Percentiles rank a stretch among this genome's conserved stretches.
Conservation (phyloP, 2,329 filamentous ascomycete genomes). For the Ophiostoma sp. region DNA sequence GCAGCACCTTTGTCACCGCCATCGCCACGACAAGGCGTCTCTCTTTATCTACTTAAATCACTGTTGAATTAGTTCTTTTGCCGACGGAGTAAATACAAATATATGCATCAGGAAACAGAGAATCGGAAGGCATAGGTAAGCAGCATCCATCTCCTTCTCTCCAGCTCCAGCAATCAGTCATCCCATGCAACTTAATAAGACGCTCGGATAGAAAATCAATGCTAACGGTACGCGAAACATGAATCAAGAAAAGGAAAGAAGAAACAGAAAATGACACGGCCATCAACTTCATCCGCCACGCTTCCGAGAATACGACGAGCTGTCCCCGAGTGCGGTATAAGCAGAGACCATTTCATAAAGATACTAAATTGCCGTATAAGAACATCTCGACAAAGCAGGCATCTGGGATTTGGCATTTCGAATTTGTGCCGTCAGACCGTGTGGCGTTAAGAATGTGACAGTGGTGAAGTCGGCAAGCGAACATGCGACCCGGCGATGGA, state of each 20-base stretch:
- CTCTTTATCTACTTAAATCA: not conserved
- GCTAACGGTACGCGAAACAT: not conserved
- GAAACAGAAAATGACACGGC: not conserved
- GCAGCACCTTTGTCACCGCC: not conserved
- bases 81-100: not conserved
- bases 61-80: not conserved
- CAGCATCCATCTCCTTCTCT: constrained; percentile 7
- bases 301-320: constrained; percentile 2
- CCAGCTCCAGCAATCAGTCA: not conserved
- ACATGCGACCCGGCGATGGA: not conserved
- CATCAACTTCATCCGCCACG: constrained; percentile 1
- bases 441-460: not conserved
- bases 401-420: not conserved
- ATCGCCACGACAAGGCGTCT: not conserved
- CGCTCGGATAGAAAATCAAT: not conserved
- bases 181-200: not conserved
- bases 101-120: not conserved
- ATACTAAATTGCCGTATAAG: too few relatives aligned
- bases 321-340: not conserved
- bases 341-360: not conserved
- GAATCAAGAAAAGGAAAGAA: not conserved
- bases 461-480: not conserved
- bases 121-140: not conserved
- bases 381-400: not conserved
- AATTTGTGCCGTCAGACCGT: not conserved